Conservation (phyloP, 2,329 filamentous ascomycete genomes). For the Beauveria sp. region DNA sequence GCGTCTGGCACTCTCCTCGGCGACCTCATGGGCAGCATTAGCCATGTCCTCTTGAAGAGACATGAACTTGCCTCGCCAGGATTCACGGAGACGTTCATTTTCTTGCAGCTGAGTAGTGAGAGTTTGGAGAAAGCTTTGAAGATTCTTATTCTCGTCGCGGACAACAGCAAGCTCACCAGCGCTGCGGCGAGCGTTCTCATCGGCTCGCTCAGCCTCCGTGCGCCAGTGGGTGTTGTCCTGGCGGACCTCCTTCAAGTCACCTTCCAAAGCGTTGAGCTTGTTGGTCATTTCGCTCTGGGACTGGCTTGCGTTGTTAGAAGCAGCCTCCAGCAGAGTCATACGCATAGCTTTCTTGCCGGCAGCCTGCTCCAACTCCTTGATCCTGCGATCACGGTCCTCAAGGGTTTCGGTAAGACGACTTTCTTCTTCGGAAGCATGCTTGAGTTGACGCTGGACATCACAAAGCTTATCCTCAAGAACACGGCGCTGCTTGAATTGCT, state of each 20-base stretch:
- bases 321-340: slow-evolving; percentile 59
- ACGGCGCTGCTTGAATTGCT: slow-evolving; percentile 55
- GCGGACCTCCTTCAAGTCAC: slow-evolving; percentile 46
- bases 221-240: slow-evolving; percentile 56
- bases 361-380: slow-evolving; percentile 52
- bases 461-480: slow-evolving; percentile 65
- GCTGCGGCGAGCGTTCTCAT: slow-evolving; percentile 42
- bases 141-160: slow-evolving; percentile 58
- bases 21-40: slow-evolving; percentile 67
- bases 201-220: slow-evolving; percentile 51
- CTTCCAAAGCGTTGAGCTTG: slow-evolving; percentile 45
- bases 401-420: slow-evolving; percentile 57
- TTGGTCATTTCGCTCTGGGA: slow-evolving; percentile 48
- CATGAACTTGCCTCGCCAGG: slow-evolving; percentile 76
- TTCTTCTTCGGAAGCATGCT: slow-evolving; percentile 65
- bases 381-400: slow-evolving; percentile 61
- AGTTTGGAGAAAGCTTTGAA: slow-evolving; percentile 66
- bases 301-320: slow-evolving; percentile 51
- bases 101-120: slow-evolving; percentile 76
- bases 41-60: slow-evolving; percentile 84
- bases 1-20: slow-evolving; percentile 73
- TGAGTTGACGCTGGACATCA: slow-evolving; percentile 63
- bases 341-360: slow-evolving; percentile 51
- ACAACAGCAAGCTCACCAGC: slow-evolving; percentile 41
- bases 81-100: slow-evolving; percentile 75